A percentile compares a stretch with the other conserved stretches of the same genome.
phyloP scores from a whole-genome alignment of 202 grass and related monocot genomes.

The Brachypodium distachyon region DNA sequence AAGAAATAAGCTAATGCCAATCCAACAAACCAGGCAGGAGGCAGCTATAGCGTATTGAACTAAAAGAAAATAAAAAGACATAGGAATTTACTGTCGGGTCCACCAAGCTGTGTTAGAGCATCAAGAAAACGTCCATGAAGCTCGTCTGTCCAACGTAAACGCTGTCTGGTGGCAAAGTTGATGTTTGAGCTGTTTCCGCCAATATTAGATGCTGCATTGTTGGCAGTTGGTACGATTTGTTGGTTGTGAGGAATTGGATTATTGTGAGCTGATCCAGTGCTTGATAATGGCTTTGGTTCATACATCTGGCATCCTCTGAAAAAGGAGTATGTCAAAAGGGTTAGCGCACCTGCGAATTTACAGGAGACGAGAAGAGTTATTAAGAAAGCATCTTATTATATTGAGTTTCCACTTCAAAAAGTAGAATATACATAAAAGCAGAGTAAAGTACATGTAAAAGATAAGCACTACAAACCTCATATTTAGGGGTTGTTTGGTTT shows the following conservation, averaged over 20 bases:
- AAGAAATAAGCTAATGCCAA: neutral
- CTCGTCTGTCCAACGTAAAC: conserved; percentile 44
- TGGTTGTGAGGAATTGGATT: neutral
- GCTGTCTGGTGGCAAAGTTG: conserved; percentile 33
- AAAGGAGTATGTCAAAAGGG: neutral
- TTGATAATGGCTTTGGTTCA: conserved; percentile 17
- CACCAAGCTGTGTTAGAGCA: conserved; percentile 36
- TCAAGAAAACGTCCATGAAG: conserved; percentile 40
- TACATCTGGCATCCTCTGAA: conserved; percentile 35
- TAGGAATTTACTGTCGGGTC: conserved; percentile 24
- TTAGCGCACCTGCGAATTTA: neutral
- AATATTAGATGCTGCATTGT: conserved; percentile 10
- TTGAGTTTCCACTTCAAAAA: neutral
- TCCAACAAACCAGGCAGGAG: neutral
- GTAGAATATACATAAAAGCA: neutral
- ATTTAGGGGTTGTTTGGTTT: neutral
- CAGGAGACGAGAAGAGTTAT: neutral
- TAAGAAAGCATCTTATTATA: neutral
- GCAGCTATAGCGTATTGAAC: neutral
- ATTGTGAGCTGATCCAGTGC: neutral
- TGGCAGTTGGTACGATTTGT: neutral
- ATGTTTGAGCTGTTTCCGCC: conserved; percentile 16
- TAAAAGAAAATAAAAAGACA: neutral
- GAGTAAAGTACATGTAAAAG: neutral
- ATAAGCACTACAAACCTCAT: neutral